Conservation (phyloP, 352 stramenopile genomes). For the Peronospora farinosa region DNA sequence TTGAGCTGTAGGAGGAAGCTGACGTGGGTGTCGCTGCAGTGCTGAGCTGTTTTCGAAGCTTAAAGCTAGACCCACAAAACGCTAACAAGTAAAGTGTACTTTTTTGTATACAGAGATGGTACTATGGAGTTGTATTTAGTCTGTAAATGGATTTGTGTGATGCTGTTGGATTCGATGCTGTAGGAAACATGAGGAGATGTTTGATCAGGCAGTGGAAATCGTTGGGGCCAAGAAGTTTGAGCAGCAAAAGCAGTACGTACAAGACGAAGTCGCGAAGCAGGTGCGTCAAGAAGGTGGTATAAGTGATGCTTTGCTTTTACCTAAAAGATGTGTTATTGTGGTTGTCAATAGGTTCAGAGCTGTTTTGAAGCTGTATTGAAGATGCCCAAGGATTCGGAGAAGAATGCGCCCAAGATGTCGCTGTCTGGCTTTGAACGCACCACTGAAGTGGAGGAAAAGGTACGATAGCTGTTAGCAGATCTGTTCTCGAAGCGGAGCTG, state of each 20-base stretch:
- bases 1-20: constrained; percentile 53
- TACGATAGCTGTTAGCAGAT: not conserved
- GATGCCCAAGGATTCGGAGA: constrained; percentile 33
- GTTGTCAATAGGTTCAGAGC: constrained; percentile 29
- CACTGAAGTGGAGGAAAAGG: constrained; percentile 28
- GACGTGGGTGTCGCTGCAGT: constrained; percentile 74
- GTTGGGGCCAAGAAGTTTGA: constrained; percentile 78
- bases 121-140: not conserved
- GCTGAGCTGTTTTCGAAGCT: constrained; percentile 67
- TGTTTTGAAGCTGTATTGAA: constrained; percentile 60
- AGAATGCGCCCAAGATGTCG: constrained; percentile 40
- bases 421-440: constrained; percentile 56
- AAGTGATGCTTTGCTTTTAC: not conserved
- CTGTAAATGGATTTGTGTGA: not conserved
- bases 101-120: not conserved
- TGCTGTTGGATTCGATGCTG: constrained; percentile 1
- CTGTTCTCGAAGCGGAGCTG: not conserved
- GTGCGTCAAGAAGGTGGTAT: constrained; percentile 13
- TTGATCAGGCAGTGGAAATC: constrained; percentile 61
- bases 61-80: constrained; percentile 47
- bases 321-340: not conserved
- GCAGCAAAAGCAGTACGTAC: constrained; percentile 71
- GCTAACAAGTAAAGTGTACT: constrained; percentile 33
- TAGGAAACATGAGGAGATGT: constrained; percentile 67
- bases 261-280: constrained; percentile 54